phyloP scores from a whole-genome alignment of 23 red algal genomes.

The Chondrus crispus region DNA sequence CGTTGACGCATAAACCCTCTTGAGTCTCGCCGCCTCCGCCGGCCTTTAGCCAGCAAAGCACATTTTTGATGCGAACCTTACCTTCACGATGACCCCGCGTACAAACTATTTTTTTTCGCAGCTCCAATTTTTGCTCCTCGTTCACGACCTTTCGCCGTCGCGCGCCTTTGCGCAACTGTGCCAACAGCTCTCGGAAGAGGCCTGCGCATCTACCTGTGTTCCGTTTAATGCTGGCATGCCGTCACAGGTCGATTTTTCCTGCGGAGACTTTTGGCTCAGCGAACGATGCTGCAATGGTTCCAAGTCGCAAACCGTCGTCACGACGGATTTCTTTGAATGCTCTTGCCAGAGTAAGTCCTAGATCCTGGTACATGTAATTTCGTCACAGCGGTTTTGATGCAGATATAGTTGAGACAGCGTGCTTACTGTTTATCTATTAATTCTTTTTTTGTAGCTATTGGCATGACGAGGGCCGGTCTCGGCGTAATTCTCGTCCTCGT shows the following conservation, averaged over 20 bases:
- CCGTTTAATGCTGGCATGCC: not conserved
- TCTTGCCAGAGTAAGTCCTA: slow-evolving; percentile 39
- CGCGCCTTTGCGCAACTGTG: no score
- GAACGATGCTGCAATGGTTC: slow-evolving; percentile 57
- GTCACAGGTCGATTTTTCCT: slow-evolving; percentile 39
- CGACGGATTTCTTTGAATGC: slow-evolving; percentile 29
- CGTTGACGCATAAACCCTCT: no score
- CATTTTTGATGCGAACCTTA: no score
- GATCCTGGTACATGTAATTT: no score
- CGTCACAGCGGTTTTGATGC: no score
- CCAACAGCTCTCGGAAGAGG: not conserved
- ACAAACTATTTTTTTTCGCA: no score
- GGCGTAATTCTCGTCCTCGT: slow-evolving; percentile 32
- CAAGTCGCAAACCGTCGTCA: slow-evolving; percentile 15
- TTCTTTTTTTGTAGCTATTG: not conserved
- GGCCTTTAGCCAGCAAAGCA: no score
- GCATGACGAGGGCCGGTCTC: slow-evolving; percentile 30
- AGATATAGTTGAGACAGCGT: no score
- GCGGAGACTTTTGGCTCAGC: slow-evolving; percentile 56
- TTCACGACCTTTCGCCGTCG: no score
- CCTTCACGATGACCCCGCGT: no score
- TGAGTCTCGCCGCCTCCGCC: no score
- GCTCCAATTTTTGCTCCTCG: not conserved
- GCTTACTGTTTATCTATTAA: not conserved
- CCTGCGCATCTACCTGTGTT: not conserved